Percentiles rank a stretch among this genome's conserved stretches.
Conservation (phyloP, 164 flowering plant species). For the Aristolochia californica region DNA sequence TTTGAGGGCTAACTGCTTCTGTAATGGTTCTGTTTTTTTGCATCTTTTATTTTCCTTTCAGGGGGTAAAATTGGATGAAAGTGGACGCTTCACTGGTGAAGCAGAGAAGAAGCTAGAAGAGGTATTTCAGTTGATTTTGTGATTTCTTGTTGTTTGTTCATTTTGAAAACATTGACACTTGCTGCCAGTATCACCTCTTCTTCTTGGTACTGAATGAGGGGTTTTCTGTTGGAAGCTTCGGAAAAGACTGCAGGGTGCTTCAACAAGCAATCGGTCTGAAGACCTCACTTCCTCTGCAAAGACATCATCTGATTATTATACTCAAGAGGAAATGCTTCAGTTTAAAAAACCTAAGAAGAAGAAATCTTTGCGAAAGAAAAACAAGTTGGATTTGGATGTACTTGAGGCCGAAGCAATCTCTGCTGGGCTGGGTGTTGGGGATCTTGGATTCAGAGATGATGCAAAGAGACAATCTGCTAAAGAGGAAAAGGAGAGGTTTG, state of each 20-base stretch:
- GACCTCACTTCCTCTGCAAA: constrained; percentile 56
- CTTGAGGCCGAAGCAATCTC: constrained; percentile 90
- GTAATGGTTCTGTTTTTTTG: background rate
- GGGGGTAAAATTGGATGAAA: constrained; percentile 77
- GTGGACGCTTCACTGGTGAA: constrained; percentile 67
- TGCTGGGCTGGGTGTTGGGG: constrained; percentile 69
- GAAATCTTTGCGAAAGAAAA: constrained; percentile 80
- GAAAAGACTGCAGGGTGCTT: constrained; percentile 50
- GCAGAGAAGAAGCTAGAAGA: constrained; percentile 95
- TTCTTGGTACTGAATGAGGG: background rate
- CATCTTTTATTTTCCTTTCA: constrained; percentile 16
- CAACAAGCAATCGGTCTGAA: constrained; percentile 39
- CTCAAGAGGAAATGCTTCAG: constrained; percentile 86
- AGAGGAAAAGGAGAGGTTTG: constrained; percentile 54
- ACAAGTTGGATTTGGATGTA: constrained; percentile 77
- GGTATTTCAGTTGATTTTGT: constrained; percentile 27
- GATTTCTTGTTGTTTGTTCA: too few relatives aligned
- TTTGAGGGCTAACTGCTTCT: background rate
- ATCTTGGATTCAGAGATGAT: constrained; percentile 79
- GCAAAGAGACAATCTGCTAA: constrained; percentile 43
- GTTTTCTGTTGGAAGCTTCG: constrained; percentile 51
- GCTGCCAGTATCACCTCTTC: too few relatives aligned
- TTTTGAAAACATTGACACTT: too few relatives aligned
- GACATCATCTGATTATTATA: constrained; percentile 68
- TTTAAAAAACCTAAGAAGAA: constrained; percentile 92